Base-by-base conservation (phyloP, 805 yeast species). In the Starmerella powellii region DNA sequence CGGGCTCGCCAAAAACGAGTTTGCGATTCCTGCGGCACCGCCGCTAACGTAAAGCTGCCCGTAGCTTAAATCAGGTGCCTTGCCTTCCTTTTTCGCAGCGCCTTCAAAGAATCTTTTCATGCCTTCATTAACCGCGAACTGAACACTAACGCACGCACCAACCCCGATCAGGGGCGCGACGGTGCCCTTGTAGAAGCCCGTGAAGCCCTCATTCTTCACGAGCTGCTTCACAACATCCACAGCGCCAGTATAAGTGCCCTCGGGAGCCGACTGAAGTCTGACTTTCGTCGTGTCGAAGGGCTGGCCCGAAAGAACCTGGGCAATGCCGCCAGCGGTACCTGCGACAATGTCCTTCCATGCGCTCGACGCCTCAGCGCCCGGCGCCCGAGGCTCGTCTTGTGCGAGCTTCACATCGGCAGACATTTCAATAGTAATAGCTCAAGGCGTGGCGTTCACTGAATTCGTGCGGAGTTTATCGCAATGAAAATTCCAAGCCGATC, bases 141-240 rank as follows among this genome's bases (percentile, higher is more conserved):
- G 98, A 31, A 88, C 82, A 8, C 95, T 83, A 11, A 91, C 96
- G 68, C 96, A 87, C 0, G 94, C 95, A 39, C 98, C 98, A n/a
- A 88, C 69, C 11, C 98, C 98, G 28, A 88, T 61, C 53, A 91
- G 68, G 17, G 98, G 98, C 1, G 96, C 87, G 53, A 86, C 56
- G 1, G 95, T 86, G 28, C 98, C 98, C 62, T 93, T 78, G 61
- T 91, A 91, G 56, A 91, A 84, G 0, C 93, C 98, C 29, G 65
- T 45, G 6, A 78, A 72, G 2, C 98, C 98, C 62, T 91, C 98
- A 44, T 81, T 77, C 31, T 69, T 67, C 30, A 88, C 34, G 42
- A 91, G 67, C 52, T 76, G 71, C 56, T 72, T 72, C 17, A 86
- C 76, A 10, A 85, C 95, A 53, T 85, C 94, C 43, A 74, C 52